A percentile compares a stretch with the other conserved stretches of the same genome.
Conservation (phyloP, 2,329 filamentous ascomycete genomes). For the Xylariaceae sp. region DNA sequence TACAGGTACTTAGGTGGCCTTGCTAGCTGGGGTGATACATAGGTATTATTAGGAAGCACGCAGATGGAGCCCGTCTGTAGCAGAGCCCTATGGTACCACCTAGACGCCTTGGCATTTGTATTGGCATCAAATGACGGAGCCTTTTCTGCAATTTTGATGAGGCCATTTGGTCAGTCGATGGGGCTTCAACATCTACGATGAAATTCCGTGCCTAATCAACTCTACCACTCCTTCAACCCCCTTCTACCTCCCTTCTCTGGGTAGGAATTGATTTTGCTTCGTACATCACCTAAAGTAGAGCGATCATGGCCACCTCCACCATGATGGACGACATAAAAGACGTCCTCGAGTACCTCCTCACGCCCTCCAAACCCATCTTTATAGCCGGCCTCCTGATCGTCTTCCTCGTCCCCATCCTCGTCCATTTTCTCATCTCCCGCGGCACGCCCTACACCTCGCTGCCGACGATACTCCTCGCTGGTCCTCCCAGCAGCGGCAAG, state of each 20-base stretch:
- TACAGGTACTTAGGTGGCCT: no score
- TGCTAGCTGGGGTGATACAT: no score
- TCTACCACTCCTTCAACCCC: background rate
- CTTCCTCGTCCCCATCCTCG: slow-evolving; percentile 67
- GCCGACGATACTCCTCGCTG: slow-evolving; percentile 75
- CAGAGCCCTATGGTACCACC: no score
- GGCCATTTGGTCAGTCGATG: background rate
- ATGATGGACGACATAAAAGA: slow-evolving; percentile 35
- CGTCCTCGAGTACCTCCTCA: slow-evolving; percentile 50
- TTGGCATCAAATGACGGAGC: slow-evolving; percentile 14
- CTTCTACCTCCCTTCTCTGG: no score
- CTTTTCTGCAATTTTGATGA: background rate
- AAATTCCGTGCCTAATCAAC: background rate
- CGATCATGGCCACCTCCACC: background rate
- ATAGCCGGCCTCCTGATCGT: slow-evolving; percentile 66
- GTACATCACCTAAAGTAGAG: no score
- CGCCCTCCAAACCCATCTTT: slow-evolving; percentile 59
- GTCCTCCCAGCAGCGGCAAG: slow-evolving; percentile 81
- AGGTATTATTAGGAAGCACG: no score
- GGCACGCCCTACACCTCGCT: slow-evolving; percentile 61
- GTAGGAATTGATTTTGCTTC: no score
- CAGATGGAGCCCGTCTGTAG: no score
- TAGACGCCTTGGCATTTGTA: background rate
- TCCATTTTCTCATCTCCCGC: slow-evolving; percentile 72
- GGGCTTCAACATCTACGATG: background rate